Evolutionary conservation across 2,329 filamentous ascomycete species (phyloP).

Genomic region (Alternaria incomplexa): DNA sequence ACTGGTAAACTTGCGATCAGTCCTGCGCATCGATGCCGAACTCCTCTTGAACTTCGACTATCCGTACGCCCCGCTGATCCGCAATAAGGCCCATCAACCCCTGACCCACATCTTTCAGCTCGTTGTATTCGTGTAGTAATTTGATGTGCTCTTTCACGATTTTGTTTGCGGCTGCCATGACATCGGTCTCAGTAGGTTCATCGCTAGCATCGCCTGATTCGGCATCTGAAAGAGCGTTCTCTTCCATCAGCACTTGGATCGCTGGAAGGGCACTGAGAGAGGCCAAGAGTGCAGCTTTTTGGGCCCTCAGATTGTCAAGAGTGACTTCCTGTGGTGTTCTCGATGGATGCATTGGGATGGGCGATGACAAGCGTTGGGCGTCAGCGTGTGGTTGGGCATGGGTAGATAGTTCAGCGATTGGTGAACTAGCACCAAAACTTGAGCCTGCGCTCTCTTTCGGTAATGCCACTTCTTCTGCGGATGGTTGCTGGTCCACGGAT

Average conservation of each 20-base stretch:
- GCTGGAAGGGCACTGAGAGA: conserved; percentile 38
- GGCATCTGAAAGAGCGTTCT: conserved; percentile 30
- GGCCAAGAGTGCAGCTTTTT: conserved; percentile 47
- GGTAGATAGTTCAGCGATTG: neutral
- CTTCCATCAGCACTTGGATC: conserved; percentile 43
- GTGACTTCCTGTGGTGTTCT: conserved; percentile 55
- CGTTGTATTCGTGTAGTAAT: conserved; percentile 72
- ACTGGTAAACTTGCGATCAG: conserved; percentile 26
- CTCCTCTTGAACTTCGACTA: conserved; percentile 57
- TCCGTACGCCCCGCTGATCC: conserved; percentile 65
- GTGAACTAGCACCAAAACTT: neutral
- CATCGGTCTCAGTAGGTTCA: conserved; percentile 38
- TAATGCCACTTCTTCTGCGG: neutral
- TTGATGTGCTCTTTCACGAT: conserved; percentile 69
- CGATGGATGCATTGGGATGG: conserved; percentile 4
- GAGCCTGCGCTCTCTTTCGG: neutral
- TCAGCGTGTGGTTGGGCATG: neutral
- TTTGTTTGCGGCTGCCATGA: conserved; percentile 54
- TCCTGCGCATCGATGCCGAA: conserved; percentile 54
- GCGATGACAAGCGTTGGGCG: neutral
- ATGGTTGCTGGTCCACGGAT: neutral
- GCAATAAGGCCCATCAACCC: conserved; percentile 72
- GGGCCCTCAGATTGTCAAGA: conserved; percentile 54
- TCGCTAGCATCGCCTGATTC: conserved; percentile 15
- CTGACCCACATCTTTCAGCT: conserved; percentile 71